Base-by-base conservation (phyloP, 192 early-diverging fungal genomes). In the Entomortierella chlamydospora region DNA sequence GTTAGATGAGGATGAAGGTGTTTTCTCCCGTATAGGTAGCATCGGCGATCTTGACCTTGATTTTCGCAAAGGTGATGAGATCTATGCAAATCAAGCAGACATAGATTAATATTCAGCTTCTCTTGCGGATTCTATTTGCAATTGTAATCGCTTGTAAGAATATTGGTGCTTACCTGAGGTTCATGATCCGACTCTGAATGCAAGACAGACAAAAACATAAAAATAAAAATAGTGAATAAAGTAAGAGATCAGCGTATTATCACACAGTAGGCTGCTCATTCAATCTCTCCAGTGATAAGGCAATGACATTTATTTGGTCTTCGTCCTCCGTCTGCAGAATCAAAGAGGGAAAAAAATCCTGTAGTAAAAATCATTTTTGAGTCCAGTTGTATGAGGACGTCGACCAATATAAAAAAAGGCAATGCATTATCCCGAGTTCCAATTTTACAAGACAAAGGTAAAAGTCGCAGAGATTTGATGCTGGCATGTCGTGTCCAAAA, bases 241-340 rank as follows among this genome's bases (percentile, higher is more conserved):
- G 49, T 50, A 50, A 50, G 22, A 23, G 3, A 23, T 50, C 22
- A 17, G 15, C 34, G 10, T 37, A 37, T 37, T 37, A 37, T 37
- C 10, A 37, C 34, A 37, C 34, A 37, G 34, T 7, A 37, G 34
- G 34, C 10, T 37, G 34, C 34, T 54, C n/a, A 28, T 23, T n/a
- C 22, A 9, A 34, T 37, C 29, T 20, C 17, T 57, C 56, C 56
- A 34, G 13, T 57, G 33, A n/a, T 30, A 57, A 57, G 29, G 56
- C 56, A 57, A 57, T 20, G 31, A 34, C 31, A 30, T 57, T 57
- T 57, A 57, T 57, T 54, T 57, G 56, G 56, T 34, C 33, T 57
- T 57, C 30, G 56, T 57, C 56, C 33, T 57, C 56, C 56, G 56
- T 37, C 56, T 57, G 29, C 31, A 37, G 33, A 9, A 34, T 37